Conservation (phyloP, 2,329 filamentous ascomycete genomes). For the Colletotrichum acutatum region DNA sequence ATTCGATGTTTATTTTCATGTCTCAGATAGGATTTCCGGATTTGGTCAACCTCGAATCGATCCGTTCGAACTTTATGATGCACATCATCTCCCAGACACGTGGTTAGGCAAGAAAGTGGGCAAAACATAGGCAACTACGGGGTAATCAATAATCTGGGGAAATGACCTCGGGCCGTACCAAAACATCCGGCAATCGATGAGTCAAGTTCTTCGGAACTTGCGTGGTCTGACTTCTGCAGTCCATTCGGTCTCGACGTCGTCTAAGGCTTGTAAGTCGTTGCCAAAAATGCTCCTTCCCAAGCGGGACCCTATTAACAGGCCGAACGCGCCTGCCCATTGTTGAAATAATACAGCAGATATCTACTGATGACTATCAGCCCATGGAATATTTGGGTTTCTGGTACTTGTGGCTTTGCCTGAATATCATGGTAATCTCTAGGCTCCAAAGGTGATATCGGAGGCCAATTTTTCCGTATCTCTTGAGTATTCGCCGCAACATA, state of each 20-base stretch:
- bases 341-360: background rate
- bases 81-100: background rate
- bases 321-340: background rate
- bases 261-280: background rate
- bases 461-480: background rate
- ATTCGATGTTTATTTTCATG: slow-evolving; percentile 8
- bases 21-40: background rate
- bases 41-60: background rate
- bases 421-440: background rate
- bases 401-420: background rate
- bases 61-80: background rate
- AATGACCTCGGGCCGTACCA: background rate
- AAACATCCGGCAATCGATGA: background rate
- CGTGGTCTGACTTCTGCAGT: background rate
- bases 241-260: background rate
- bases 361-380: background rate
- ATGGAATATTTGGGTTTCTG: background rate
- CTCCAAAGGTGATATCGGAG: background rate
- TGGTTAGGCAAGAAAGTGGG: background rate
- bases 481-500: too few species aligned
- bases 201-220: background rate
- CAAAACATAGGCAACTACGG: background rate
- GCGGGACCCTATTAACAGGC: background rate
- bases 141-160: background rate
- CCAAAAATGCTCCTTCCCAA: background rate